Base-by-base conservation (phyloP, 2,329 filamentous ascomycete genomes). In the Harringtonia aguacate region DNA sequence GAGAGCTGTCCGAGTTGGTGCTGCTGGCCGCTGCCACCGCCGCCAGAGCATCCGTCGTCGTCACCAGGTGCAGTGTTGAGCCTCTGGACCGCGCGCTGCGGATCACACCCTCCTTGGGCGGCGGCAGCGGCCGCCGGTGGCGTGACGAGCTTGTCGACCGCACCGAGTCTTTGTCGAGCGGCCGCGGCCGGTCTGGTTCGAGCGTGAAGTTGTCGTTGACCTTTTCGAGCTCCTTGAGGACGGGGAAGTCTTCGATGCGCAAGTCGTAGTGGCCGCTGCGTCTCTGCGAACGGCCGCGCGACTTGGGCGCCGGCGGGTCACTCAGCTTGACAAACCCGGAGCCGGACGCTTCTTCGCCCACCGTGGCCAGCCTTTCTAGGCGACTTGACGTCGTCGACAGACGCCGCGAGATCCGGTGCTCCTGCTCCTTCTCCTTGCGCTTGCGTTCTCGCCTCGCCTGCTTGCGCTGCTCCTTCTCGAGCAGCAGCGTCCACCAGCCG, bases 391-490 rank as follows among this genome's bases (percentile, higher is more conserved):
- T 88, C 45, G 86, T 86, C 49, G 92, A 97, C 37, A 97, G 69
- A 34, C 90, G 79, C 42, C 88, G 75, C 27, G 92, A 70, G 48
- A 79, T 86, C 59, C 87, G 83, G 45, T 79, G 79, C 56, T 97
- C 87, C 2, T 75, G 73, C 55, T 98, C 89, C 53, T 79, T 81
- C 58, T 97, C 89, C 57, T 76, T 87, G 9, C 90, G 77, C 58
- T 90, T 95, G 43, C 79, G 77, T 55, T 95, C 88, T 49, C 82
- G 73, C 48, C 88, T 73, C 49, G 68, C 74, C 51, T 89, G 81
- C 61, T 98, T 98, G 9, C 88, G 79, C 58, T 88, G 79, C 58
- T 98, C 92, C 60, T 97, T 98, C 57, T 97, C 92, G 10, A 97
- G 79, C 33, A 98, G 66, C 24, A 98, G 64, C 4, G 86, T 85